Percentiles rank a stretch among this genome's conserved stretches.
These are phyloP conservation scores for Pythium plurisporium DNA, from an alignment of 352 stramenopile species.

Conservation along the genomic window DNA sequence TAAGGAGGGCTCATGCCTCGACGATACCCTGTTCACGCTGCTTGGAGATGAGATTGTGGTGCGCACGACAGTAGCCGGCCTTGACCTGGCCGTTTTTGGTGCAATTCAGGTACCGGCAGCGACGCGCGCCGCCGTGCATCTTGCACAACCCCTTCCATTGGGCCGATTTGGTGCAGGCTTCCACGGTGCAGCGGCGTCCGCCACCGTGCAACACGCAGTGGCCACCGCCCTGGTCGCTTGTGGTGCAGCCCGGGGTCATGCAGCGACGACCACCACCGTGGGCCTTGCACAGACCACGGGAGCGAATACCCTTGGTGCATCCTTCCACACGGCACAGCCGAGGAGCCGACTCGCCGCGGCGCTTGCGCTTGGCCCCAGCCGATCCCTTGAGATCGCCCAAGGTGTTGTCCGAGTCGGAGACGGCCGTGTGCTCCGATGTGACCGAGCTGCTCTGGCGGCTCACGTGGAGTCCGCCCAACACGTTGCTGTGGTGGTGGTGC, in stretches of 20 bases:
- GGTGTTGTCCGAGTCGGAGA: constrained; percentile 22
- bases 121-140: constrained; percentile 77
- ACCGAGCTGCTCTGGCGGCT: constrained; percentile 8
- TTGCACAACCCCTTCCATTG: constrained; percentile 82
- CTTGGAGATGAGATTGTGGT: constrained; percentile 41
- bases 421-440: constrained; percentile 9
- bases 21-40: constrained; percentile 16
- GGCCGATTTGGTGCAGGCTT: constrained; percentile 77
- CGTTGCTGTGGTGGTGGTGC: constrained; percentile 15
- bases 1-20: neutral
- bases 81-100: constrained; percentile 82
- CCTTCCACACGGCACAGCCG: constrained; percentile 71
- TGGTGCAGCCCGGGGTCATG: constrained; percentile 71
- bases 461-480: neutral
- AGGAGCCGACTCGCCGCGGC: constrained; percentile 33
- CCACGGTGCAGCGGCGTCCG: constrained; percentile 67
- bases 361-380: constrained; percentile 32
- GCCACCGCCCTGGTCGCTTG: constrained; percentile 80
- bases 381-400: constrained; percentile 8
- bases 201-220: constrained; percentile 83
- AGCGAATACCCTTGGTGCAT: constrained; percentile 73
- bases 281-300: constrained; percentile 50
- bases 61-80: constrained; percentile 73
- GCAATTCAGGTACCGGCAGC: constrained; percentile 71
- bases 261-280: constrained; percentile 65